Evolutionary conservation across 345 rosid species (phyloP), one percentile per base, ranked within the genome.

Genomic region (Citrus cavaleriei): DNA sequence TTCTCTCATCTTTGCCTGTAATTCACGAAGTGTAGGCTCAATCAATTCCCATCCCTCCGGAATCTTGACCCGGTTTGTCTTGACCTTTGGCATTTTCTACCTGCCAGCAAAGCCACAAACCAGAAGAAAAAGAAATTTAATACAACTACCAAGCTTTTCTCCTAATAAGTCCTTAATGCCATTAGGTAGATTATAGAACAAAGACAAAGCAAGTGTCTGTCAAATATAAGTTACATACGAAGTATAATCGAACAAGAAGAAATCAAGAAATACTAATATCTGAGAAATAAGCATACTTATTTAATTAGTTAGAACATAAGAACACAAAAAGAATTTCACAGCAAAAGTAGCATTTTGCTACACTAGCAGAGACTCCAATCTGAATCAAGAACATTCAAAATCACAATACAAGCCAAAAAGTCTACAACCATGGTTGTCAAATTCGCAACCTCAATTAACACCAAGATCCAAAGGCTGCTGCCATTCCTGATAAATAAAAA

Each of bases 1-100:
- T 88, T 94, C 97, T 85, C 94, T 86, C 65, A 25, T 61, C 65
- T 27, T 24, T 0, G 28, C 65, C 65, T 24, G 16, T n/a, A 61
- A 61, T 61, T 61, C 30, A 25, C 28, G 65, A 61, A 61, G 28
- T 61, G 28, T 61, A 1, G 65, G 65, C 86, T 92, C 97, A 10
- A 91, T 91, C 81, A 92, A 84, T 75, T 94, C 92, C 94, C 94
- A 94, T 8, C 95, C 97, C 81, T 91, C 91, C 32, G 93, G 97
- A 75, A 88, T 86, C 62, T 86, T 87, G 51, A 88, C 85, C 27
- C 92, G 85, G 78, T 86, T 92, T 0, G 98, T 92, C 84, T 84
- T 91, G 34, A 90, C 88, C 89, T 94, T 94, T 0, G 97, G 95
- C 98, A 90, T 94, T 42, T 76, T 68, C 58, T 32, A 73, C 75